Base-by-base conservation (phyloP, 768 basidiomycete genomes). In the Tulasnella sp. region DNA sequence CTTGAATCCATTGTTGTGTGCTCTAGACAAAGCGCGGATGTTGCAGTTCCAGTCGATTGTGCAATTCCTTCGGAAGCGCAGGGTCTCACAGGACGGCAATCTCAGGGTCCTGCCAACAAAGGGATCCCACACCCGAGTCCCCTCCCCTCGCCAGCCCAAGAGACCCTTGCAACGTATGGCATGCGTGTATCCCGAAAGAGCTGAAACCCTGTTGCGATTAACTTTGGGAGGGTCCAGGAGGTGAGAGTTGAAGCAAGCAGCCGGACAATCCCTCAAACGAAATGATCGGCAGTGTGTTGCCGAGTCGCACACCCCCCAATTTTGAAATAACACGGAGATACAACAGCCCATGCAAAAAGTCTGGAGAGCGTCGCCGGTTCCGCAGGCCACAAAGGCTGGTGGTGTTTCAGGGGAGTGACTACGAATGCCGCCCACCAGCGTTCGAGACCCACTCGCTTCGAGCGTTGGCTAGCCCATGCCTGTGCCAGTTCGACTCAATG, bases 101-200 rank as follows among this genome's bases (percentile, higher is more conserved):
- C 64, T 69, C 64, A 69, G 64, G 64, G 64, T 69, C 64, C 64
- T 69, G 5, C 64, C 64, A 4, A 69, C 64, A 69, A 69, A 69
- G 64, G 64, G 64, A 69, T 69, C 28, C 64, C 60, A 64, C 60
- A 64, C 60, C 60, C 28, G 31, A 64, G 31, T 6, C 60, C n/a
- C n/a, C 64, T 6, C 18, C 64, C 28, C 9, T 24, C 58, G 37
- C 37, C 37, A 37, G 37, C 37, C 24, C 58, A n/a, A 60, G 58
- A 60, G n/a, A n/a, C 58, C 58, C 58, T 31, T 60, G 58, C 58
- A 60, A 60, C 58, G 58, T 28, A 28, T 60, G n/a, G 24, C 5
- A 1, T 58, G 22, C 20, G 54, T 58, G 54, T 16, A 58, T 58
- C 22, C 24, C 54, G 20, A 58, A 7, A 28, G n/a, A 3, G 24